Evolutionary conservation across 768 basidiomycete species (phyloP).

Genomic region (Tylopilus vinaceipallidus): DNA sequence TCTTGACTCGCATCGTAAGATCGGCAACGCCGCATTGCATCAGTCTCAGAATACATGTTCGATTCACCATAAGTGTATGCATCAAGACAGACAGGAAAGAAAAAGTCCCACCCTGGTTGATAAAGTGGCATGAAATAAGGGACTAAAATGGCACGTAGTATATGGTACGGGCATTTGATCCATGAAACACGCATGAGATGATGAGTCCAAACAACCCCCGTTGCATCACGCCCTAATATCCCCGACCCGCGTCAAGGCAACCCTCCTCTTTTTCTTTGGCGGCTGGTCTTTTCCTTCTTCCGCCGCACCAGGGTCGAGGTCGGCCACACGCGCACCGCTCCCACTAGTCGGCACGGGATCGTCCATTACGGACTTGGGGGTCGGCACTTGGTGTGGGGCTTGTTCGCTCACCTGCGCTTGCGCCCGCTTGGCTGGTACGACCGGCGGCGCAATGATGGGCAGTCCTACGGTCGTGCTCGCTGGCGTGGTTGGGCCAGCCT

Average conservation of each 20-base stretch:
- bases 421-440: conserved; percentile 35
- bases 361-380: conserved; percentile 31
- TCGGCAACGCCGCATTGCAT: conserved; percentile 19
- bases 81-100: conserved; percentile 6
- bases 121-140: conserved; percentile 12
- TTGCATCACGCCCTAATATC: conserved; percentile 41
- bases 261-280: conserved; percentile 82
- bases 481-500: conserved; percentile 25
- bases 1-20: too few species aligned
- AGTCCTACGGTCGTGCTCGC: conserved; percentile 35
- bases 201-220: background rate
- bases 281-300: conserved; percentile 45
- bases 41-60: conserved; percentile 24
- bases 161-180: conserved; percentile 8
- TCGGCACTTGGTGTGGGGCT: conserved; percentile 15
- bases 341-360: conserved; percentile 16
- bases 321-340: conserved; percentile 12
- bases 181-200: conserved; percentile 2
- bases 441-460: conserved; percentile 31
- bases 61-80: conserved; percentile 2
- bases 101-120: background rate
- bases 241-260: conserved; percentile 70
- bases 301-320: background rate
- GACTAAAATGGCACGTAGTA: conserved; percentile 17
- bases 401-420: conserved; percentile 30